Evolutionary conservation across 148 eudicot species (phyloP).

Genomic region (Fagopyrum tataricum): DNA sequence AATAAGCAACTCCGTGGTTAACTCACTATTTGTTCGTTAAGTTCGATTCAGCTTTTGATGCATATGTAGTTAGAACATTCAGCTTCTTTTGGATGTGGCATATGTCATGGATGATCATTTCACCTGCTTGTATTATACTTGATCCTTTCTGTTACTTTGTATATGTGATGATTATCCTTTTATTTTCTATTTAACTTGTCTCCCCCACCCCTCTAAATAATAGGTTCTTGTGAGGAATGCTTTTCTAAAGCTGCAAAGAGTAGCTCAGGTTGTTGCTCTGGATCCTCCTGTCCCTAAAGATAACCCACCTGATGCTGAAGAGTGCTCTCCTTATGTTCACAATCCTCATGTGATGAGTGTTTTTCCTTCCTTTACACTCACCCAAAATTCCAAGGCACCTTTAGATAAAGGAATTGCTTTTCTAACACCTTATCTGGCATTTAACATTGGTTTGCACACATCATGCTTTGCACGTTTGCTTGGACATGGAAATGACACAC

Average conservation of each 20-base stretch:
- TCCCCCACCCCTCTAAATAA: background rate
- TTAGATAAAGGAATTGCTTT: slow-evolving; percentile 56
- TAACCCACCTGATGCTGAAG: slow-evolving; percentile 20
- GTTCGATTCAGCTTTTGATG: background rate
- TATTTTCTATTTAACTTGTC: slow-evolving; percentile 9
- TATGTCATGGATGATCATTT: background rate
- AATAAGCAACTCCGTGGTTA: background rate
- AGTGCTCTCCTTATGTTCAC: slow-evolving; percentile 16
- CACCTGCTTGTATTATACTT: background rate
- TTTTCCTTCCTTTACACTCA: slow-evolving; percentile 53
- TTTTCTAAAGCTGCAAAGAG: slow-evolving; percentile 40
- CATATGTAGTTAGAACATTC: slow-evolving; percentile 3
- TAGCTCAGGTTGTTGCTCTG: slow-evolving; percentile 67
- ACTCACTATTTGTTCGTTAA: background rate
- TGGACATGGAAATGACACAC: slow-evolving; percentile 53
- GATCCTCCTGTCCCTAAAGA: slow-evolving; percentile 56
- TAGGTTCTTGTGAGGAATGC: slow-evolving; percentile 61
- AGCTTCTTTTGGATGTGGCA: background rate
- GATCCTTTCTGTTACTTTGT: background rate
- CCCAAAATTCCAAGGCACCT: slow-evolving; percentile 17
- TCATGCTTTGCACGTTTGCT: slow-evolving; percentile 70
- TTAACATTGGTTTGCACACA: slow-evolving; percentile 66
- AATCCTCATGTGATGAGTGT: slow-evolving; percentile 33
- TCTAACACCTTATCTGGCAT: slow-evolving; percentile 73
- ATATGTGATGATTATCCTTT: background rate